Conservation (phyloP, 2,329 filamentous ascomycete species). For the Ophiostoma perfectum region DNA sequence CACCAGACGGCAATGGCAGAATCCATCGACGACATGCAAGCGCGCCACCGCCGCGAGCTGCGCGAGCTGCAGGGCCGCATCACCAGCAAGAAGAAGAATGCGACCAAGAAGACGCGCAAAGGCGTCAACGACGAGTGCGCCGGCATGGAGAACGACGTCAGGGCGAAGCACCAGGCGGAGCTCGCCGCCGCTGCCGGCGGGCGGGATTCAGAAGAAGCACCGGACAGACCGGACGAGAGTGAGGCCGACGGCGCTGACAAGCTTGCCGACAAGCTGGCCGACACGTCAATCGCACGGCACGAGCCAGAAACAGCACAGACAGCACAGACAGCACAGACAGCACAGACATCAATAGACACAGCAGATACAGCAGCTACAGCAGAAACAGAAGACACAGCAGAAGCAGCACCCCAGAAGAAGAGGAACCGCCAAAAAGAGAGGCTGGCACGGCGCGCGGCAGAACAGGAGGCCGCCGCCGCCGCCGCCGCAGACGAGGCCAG, state of each 20-base stretch:
- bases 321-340: background rate
- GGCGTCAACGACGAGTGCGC: slow-evolving; percentile 72
- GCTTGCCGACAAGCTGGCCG: slow-evolving; percentile 19
- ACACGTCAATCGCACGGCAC: slow-evolving; percentile 22
- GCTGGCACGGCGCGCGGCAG: slow-evolving; percentile 80
- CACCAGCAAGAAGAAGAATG: slow-evolving; percentile 95
- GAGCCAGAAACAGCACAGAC: background rate
- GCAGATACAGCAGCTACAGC: background rate
- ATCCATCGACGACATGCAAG: slow-evolving; percentile 68
- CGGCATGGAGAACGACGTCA: slow-evolving; percentile 59
- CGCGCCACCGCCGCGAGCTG: slow-evolving; percentile 81
- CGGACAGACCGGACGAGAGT: slow-evolving; percentile 14
- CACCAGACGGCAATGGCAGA: slow-evolving; percentile 32
- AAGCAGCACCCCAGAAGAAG: slow-evolving; percentile 36
- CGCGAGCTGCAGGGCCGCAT: slow-evolving; percentile 78
- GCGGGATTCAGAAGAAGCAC: too few relatives aligned
- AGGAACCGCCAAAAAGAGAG: slow-evolving; percentile 88
- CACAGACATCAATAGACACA: background rate
- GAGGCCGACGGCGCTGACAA: slow-evolving; percentile 20
- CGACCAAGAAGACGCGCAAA: slow-evolving; percentile 79
- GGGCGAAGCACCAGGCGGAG: slow-evolving; percentile 62
- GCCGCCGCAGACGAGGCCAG: slow-evolving; percentile 71
- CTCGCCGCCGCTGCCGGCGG: slow-evolving; percentile 40
- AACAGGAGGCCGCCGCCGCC: slow-evolving; percentile 63
- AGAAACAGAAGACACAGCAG: background rate